These are phyloP conservation scores for Saturnispora sanitii DNA, from an alignment of 805 yeast genomes.

Conservation along the genomic window DNA sequence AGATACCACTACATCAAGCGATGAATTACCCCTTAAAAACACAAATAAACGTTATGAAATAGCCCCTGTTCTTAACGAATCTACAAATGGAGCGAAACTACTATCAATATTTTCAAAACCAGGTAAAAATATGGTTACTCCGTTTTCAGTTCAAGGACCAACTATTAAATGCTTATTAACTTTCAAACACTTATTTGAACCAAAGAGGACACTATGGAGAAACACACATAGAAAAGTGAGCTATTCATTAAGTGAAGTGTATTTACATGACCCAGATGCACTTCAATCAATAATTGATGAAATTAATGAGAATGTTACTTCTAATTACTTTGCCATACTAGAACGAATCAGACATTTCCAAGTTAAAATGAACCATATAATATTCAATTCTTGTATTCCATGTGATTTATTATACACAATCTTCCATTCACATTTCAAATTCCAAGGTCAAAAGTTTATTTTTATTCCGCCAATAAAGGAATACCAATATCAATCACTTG, in stretches of 20 bases:
- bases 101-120: neutral
- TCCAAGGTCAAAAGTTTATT: neutral
- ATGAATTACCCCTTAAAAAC: too few species aligned
- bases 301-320: slow-evolving; percentile 1
- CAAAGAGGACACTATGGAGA: neutral
- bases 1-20: too few species aligned
- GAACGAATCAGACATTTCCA: slow-evolving; percentile 14
- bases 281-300: slow-evolving; percentile 1
- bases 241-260: slow-evolving; percentile 4
- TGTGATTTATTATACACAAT: slow-evolving; percentile 4
- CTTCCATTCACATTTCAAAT: slow-evolving; percentile 5
- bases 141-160: slow-evolving; percentile 2
- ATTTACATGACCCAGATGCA: neutral
- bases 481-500: slow-evolving; percentile 6
- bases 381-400: slow-evolving; percentile 11
- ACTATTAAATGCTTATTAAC: neutral
- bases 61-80: neutral
- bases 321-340: slow-evolving; percentile 10
- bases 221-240: neutral
- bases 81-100: neutral
- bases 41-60: too few species aligned
- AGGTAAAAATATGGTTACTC: neutral
- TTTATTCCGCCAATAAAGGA: slow-evolving; percentile 3
- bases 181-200: neutral
- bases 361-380: slow-evolving; percentile 8